These are phyloP conservation scores for Scleroderma bovista DNA, from an alignment of 768 basidiomycete genomes.

Conservation along the genomic window DNA sequence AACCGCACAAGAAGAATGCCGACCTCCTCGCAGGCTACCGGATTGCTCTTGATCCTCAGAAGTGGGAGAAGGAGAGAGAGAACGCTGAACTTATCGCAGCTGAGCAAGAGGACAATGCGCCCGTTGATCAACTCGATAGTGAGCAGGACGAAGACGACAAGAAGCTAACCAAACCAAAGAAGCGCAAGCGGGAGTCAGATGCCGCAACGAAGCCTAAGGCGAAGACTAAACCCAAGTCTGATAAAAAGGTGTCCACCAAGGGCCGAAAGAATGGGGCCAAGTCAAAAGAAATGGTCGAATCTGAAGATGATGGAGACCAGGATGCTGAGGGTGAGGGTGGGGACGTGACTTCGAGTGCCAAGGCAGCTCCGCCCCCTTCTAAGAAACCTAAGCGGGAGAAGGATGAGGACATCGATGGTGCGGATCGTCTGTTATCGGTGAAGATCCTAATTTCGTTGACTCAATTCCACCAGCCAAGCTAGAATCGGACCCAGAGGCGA, in stretches of 20 bases:
- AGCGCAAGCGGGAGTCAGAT: constrained; percentile 62
- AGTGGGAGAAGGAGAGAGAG: constrained; percentile 52
- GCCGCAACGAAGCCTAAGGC: constrained; percentile 35
- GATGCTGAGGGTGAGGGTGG: constrained; percentile 43
- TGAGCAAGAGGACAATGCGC: constrained; percentile 50
- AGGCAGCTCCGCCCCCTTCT: constrained; percentile 52
- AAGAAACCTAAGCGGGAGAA: constrained; percentile 61
- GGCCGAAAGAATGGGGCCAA: constrained; percentile 54
- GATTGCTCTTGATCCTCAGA: constrained; percentile 67
- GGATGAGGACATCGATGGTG: constrained; percentile 58
- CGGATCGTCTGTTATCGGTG: constrained; percentile 16
- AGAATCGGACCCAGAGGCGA: constrained; percentile 53
- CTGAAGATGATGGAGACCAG: constrained; percentile 53
- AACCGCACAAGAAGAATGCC: constrained; percentile 68
- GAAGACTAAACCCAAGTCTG: constrained; percentile 43
- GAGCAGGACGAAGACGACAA: constrained; percentile 50
- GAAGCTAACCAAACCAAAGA: constrained; percentile 42
- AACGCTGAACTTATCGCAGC: constrained; percentile 30
- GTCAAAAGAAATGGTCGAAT: constrained; percentile 60
- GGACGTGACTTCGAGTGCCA: constrained; percentile 46
- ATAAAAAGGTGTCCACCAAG: constrained; percentile 30
- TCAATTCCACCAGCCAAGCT: constrained; percentile 32
- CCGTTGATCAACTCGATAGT: constrained; percentile 61
- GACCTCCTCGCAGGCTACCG: constrained; percentile 75
- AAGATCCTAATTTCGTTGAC: not conserved